Percentiles rank a stretch among this genome's conserved stretches.
These are phyloP conservation scores for Ophiostoma ips DNA, from an alignment of 2,329 filamentous ascomycete genomes.

Conservation along the genomic window DNA sequence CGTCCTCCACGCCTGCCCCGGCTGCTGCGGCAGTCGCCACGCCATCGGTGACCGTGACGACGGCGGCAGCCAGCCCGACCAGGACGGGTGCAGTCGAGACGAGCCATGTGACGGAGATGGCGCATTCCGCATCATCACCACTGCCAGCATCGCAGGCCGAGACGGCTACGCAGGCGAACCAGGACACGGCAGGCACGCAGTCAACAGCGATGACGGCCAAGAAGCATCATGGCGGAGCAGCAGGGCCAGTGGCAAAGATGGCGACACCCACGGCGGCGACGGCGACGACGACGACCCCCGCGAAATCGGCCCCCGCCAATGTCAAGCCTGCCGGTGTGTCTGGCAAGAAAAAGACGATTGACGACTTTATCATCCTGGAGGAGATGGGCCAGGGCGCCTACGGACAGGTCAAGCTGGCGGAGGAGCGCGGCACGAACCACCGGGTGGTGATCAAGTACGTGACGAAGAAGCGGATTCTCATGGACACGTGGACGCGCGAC, in stretches of 20 bases:
- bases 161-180: background rate
- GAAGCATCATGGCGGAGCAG: no score
- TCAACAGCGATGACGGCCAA: background rate
- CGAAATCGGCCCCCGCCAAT: conserved; percentile 11
- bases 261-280: background rate
- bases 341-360: conserved; percentile 61
- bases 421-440: conserved; percentile 64
- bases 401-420: conserved; percentile 88
- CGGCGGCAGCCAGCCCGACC: background rate
- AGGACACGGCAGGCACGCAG: background rate
- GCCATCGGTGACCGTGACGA: background rate
- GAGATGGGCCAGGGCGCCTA: conserved; percentile 99
- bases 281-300: background rate
- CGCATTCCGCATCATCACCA: background rate
- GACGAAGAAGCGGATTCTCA: conserved; percentile 88
- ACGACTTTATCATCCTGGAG: conserved; percentile 83
- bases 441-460: conserved; percentile 97
- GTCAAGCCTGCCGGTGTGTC: conserved; percentile 12
- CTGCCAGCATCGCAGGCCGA: background rate
- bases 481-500: conserved; percentile 97
- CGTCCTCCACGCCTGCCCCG: background rate
- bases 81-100: background rate
- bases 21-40: background rate
- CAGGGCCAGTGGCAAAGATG: no score
- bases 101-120: background rate